phyloP scores from a whole-genome alignment of 2,329 filamentous ascomycete genomes.

The Rutstroemia sp. region DNA sequence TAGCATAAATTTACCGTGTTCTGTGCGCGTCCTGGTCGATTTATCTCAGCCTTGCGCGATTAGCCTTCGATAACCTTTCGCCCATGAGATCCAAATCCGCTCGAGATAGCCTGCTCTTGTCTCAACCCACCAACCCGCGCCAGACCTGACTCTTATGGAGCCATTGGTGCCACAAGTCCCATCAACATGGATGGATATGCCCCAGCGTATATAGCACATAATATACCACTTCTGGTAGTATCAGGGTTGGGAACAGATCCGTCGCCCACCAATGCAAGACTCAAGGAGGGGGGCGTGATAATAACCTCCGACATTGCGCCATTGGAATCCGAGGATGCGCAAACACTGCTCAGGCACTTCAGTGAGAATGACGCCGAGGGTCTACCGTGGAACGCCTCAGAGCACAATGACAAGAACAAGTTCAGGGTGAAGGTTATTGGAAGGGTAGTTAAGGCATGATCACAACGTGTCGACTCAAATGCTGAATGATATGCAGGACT shows the following conservation, averaged over 20 bases:
- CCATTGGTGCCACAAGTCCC: constrained; percentile 9
- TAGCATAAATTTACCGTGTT: too few relatives aligned
- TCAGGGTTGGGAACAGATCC: constrained; percentile 60
- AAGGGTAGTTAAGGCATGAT: constrained; percentile 54
- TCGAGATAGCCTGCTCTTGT: constrained; percentile 3
- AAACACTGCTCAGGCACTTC: constrained; percentile 59
- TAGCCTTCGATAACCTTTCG: neutral
- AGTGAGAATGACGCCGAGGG: constrained; percentile 55
- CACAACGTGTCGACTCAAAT: constrained; percentile 19
- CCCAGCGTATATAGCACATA: constrained; percentile 73
- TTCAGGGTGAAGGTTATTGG: constrained; percentile 70
- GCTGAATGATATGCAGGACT: constrained; percentile 36
- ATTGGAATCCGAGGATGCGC: constrained; percentile 57
- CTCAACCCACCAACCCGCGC: neutral
- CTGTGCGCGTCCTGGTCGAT: neutral
- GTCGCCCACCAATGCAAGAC: constrained; percentile 22
- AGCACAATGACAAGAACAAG: constrained; percentile 39
- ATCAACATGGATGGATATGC: constrained; percentile 70
- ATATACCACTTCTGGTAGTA: constrained; percentile 75
- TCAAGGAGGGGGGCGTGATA: constrained; percentile 38
- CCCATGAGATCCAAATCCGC: neutral
- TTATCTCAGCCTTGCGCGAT: neutral
- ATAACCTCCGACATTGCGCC: constrained; percentile 65
- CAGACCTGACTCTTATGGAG: constrained; percentile 24
- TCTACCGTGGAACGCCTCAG: constrained; percentile 59